Base-by-base conservation (phyloP, 208 protist genomes). In the Eutreptiella sp. region DNA sequence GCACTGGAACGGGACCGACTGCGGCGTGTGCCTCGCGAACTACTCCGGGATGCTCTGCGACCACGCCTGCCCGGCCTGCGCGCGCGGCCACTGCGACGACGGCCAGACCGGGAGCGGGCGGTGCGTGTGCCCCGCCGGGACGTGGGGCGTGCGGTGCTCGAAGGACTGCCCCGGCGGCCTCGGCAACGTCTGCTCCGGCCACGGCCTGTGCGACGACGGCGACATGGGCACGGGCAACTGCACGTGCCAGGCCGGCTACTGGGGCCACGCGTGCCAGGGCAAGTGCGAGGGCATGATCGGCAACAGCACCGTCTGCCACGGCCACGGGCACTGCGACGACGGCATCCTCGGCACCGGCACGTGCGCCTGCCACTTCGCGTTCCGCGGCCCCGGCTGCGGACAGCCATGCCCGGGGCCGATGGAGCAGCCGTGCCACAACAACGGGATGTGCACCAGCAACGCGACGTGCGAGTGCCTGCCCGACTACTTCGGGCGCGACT, bases 1-100 rank as follows among this genome's bases (percentile, higher is more conserved):
- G 5, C 68, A 67, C 59, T 67, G 53, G 58, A 59, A 7, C 5
- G 61, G 61, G 5, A 16, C 19, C 27, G 23, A 32, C 26, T 67
- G 61, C 59, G 24, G 11, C 27, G 21, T 11, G 7, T 67, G 61
- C 59, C 4, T 32, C 46, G 48, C 50, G 9, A 33, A 32, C 11
- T 57, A 42, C 24, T 57, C 14, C 50, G 50, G 50, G 36, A 33
- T 9, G 23, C 21, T 11, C 36, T 57, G 50, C 36, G 50, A 33
- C n/a, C 31, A 7, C n/a, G 21, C 14, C 16, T 57, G 50, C 50
- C 11, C 33, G 29, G 39, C 33, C 11, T 57, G 50, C 31, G 33
- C 31, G 11, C 50, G 31, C 28, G 50, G 50, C n/a, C 39, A 53
- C 14, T 57, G 50, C 28, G 50, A 57, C 36, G 9, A 57, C 33